Evolutionary conservation across 2,329 filamentous ascomycete genomes (phyloP).

Genomic region (Chrysosporium keratinophilum): DNA sequence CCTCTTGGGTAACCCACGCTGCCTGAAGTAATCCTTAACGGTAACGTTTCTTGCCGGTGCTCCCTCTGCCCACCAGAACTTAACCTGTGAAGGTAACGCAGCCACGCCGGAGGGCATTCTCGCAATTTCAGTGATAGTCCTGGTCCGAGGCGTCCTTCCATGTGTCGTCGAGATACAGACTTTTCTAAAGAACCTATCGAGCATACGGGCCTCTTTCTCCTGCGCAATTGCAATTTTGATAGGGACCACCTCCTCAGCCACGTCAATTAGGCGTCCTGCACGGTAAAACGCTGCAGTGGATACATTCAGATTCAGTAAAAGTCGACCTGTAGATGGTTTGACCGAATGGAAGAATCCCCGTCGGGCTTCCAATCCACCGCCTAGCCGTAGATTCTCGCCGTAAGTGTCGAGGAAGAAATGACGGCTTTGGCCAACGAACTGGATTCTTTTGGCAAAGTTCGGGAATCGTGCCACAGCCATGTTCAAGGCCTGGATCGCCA

Average conservation of each 20-base stretch:
- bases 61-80: neutral
- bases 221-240: neutral
- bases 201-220: neutral
- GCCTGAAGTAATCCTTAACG: conserved; percentile 42
- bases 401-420: conserved; percentile 39
- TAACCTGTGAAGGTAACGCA: neutral
- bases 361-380: conserved; percentile 45
- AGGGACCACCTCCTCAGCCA: neutral
- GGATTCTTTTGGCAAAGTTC: conserved; percentile 33
- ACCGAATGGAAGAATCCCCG: conserved; percentile 55
- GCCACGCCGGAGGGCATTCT: neutral
- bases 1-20: conserved; percentile 10
- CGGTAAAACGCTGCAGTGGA: conserved; percentile 51
- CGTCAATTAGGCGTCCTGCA: conserved; percentile 19
- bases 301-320: conserved; percentile 55
- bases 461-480: conserved; percentile 44
- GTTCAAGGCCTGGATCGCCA: conserved; percentile 49
- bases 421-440: conserved; percentile 28
- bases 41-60: conserved; percentile 17
- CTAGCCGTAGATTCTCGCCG: conserved; percentile 28
- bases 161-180: conserved; percentile 16
- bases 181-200: conserved; percentile 16
- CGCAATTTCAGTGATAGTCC: neutral
- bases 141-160: neutral
- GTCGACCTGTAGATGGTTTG: conserved; percentile 46